Evolutionary conservation across 306 rosid genomes (phyloP), one percentile per base, ranked within the genome.

Genomic region (cucumber (Cucumis sativus)): DNA sequence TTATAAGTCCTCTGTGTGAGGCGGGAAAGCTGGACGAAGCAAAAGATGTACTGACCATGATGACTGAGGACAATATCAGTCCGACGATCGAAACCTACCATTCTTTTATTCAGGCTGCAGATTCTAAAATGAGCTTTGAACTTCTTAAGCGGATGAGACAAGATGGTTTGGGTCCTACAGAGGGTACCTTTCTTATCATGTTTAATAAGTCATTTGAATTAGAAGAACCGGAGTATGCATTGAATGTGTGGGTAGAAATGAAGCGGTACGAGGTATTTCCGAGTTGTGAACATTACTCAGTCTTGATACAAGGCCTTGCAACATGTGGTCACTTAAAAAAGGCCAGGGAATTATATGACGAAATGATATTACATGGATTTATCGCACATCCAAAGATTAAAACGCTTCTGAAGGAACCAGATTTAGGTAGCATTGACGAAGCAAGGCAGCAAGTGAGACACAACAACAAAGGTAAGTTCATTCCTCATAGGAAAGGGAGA

Each of bases 21-120:
- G 86, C 85, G 41, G 84, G 87, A 79, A 92, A 85, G 78, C 82
- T 84, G 69, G 86, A 85, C 33, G 87, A 75, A 84, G 98, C 96
- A 45, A 88, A 92, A 79, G 78, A 84, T 39, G 55, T 91, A 21
- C 76, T 94, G 62, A 83, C 76, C 57, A 74, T 86, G 75, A 89
- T 94, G 97, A 67, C 73, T 6, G 88, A 82, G 76, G 93, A 90
- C 80, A 89, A 87, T 78, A 57, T 91, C 52, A 76, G 82, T 77
- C 96, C 96, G 76, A 90, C 93, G 41, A 78, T 60, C 14, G 93
- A 87, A 80, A 94, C 96, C 70, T 92, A 86, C 88, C 95, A 94
- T 83, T 91, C 93, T 56, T 89, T 94, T 87, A 87, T 94, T 68
- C 86, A 88, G 85, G 87, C 35, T 70, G 74, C 85, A 60, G 93